Conservation (phyloP, 306 rosid species). For the Inga laurina region DNA sequence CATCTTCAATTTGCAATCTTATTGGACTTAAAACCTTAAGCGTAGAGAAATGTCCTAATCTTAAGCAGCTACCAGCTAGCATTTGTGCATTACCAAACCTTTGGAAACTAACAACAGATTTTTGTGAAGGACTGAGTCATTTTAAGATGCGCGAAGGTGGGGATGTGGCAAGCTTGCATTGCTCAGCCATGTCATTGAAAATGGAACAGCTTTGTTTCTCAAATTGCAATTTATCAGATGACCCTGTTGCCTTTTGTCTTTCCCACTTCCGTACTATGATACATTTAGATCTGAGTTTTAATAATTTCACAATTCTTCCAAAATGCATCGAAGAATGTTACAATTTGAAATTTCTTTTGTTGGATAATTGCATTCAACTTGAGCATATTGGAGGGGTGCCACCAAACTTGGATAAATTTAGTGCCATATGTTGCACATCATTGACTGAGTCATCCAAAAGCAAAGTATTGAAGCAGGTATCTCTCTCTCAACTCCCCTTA, state of each 20-base stretch:
- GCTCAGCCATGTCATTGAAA: neutral
- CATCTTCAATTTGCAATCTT: too few relatives aligned
- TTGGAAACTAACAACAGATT: neutral
- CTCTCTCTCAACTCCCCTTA: too few relatives aligned
- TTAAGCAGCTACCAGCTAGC: neutral
- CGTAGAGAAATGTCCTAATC: too few relatives aligned
- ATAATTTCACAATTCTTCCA: too few relatives aligned
- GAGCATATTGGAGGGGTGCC: neutral
- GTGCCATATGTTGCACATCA: neutral
- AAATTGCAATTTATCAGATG: too few relatives aligned
- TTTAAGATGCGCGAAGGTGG: neutral
- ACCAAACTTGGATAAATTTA: neutral
- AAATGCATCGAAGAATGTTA: too few relatives aligned
- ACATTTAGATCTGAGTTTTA: too few relatives aligned
- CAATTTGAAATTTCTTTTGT: too few relatives aligned
- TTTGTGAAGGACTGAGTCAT: neutral
- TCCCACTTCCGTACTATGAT: too few relatives aligned
- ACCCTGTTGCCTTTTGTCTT: too few relatives aligned
- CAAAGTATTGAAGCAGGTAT: conserved; percentile 1
- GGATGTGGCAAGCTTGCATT: neutral
- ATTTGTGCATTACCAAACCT: neutral
- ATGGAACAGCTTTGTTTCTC: neutral
- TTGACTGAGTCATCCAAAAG: neutral
- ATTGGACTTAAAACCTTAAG: too few relatives aligned
- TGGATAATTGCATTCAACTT: neutral